These are phyloP conservation scores for Oehlia diaphana DNA, from an alignment of 192 early-diverging fungal genomes.

Conservation along the genomic window DNA sequence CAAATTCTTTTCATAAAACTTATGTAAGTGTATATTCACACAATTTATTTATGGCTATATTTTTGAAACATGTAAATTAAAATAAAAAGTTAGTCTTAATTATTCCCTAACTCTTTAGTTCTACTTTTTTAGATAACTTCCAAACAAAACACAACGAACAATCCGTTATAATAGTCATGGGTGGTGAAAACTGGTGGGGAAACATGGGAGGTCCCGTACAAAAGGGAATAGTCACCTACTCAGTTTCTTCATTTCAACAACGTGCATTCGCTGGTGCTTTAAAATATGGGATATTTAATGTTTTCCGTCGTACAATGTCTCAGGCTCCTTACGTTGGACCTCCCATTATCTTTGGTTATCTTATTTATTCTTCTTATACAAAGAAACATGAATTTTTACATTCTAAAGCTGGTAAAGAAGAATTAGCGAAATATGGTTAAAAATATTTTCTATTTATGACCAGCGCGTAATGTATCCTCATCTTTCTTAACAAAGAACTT, in stretches of 20 bases:
- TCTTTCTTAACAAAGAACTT: too few relatives aligned
- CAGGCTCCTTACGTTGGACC: constrained; percentile 59
- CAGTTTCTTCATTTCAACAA: constrained; percentile 64
- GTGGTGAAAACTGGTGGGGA: constrained; percentile 47
- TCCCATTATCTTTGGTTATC: constrained; percentile 49
- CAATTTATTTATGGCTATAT: too few relatives aligned
- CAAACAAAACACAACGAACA: too few relatives aligned
- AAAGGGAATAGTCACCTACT: constrained; percentile 59
- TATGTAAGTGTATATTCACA: background rate
- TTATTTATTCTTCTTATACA: constrained; percentile 49
- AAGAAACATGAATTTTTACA: constrained; percentile 36
- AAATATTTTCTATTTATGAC: background rate
- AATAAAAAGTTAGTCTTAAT: too few relatives aligned
- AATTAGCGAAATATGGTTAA: background rate
- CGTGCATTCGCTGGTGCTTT: constrained; percentile 59
- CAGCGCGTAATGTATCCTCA: background rate
- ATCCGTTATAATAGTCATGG: background rate
- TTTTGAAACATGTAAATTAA: too few relatives aligned
- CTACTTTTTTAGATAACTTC: too few relatives aligned
- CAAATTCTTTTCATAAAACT: too few relatives aligned
- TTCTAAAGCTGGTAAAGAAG: constrained; percentile 27
- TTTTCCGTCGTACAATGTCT: constrained; percentile 53
- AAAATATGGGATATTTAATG: constrained; percentile 63
- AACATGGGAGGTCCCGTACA: constrained; percentile 58
- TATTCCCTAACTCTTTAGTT: background rate